Evolutionary conservation across 2,329 filamentous ascomycete genomes (phyloP).

Genomic region (Thielaviopsis euricoi): DNA sequence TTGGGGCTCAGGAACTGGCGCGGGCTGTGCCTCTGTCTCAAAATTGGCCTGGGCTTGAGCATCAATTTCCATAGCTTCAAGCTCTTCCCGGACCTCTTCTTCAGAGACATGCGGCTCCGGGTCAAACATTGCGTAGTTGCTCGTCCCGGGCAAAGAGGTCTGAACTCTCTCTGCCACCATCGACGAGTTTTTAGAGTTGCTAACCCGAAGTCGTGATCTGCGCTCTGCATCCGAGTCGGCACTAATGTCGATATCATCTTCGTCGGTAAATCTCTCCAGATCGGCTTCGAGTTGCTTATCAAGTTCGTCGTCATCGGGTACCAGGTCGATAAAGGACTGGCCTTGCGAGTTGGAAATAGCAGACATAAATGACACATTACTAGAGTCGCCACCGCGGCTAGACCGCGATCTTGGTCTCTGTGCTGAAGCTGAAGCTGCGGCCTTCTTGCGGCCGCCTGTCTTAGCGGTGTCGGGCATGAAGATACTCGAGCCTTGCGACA

Average conservation of each 20-base stretch:
- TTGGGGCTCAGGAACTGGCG: background rate
- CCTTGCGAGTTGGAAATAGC: constrained; percentile 31
- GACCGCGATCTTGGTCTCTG: constrained; percentile 8
- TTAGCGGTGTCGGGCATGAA: constrained; percentile 13
- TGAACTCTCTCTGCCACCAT: background rate
- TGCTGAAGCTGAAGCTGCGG: constrained; percentile 23
- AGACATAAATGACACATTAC: constrained; percentile 34
- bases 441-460: constrained; percentile 22
- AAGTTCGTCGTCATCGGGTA: constrained; percentile 47
- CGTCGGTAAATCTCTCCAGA: constrained; percentile 38
- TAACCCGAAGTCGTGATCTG: constrained; percentile 5
- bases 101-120: constrained; percentile 30
- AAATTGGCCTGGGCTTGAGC: constrained; percentile 24
- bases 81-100: constrained; percentile 32
- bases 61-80: constrained; percentile 32
- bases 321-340: constrained; percentile 21
- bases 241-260: constrained; percentile 31
- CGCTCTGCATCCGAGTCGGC: constrained; percentile 30
- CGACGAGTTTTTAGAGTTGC: background rate
- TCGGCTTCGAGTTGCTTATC: constrained; percentile 50
- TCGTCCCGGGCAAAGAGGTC: constrained; percentile 6
- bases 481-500: background rate
- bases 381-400: constrained; percentile 9
- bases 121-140: constrained; percentile 36
- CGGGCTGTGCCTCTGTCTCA: background rate